These are phyloP conservation scores for Kodamaea plutei DNA, from an alignment of 1,139 yeast genomes.

Conservation along the genomic window DNA sequence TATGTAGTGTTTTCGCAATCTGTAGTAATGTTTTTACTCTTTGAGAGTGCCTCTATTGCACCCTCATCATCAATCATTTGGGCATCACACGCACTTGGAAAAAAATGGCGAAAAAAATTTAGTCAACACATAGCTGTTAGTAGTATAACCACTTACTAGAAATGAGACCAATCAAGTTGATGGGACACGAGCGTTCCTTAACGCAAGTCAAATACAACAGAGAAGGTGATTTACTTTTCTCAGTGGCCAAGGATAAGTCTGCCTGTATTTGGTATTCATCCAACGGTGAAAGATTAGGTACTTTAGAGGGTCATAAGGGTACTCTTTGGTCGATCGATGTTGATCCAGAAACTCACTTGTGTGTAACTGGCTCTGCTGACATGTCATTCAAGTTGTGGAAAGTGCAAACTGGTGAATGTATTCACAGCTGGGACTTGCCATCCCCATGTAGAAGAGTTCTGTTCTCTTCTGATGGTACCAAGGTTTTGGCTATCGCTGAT, in stretches of 20 bases:
- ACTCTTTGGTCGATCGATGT: conserved; percentile 95
- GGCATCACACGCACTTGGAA: conserved; percentile 8
- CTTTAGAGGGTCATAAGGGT: conserved; percentile 83
- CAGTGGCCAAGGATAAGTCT: conserved; percentile 84
- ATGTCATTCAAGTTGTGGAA: conserved; percentile 82
- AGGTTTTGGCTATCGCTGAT: conserved; percentile 77
- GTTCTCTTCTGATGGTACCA: conserved; percentile 69
- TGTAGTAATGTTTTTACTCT: too few relatives aligned
- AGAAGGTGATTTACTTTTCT: conserved; percentile 91
- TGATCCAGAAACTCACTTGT: conserved; percentile 60
- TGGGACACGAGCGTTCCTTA: conserved; percentile 84
- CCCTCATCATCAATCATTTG: conserved; percentile 6
- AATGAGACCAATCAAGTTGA: conserved; percentile 53
- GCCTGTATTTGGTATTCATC: conserved; percentile 94
- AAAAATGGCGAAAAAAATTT: conserved; percentile 8
- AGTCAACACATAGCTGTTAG: conserved; percentile 2
- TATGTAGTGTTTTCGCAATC: not conserved
- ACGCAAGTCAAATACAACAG: conserved; percentile 91
- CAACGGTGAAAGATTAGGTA: conserved; percentile 96
- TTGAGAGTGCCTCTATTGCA: too few relatives aligned
- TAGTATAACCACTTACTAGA: conserved; percentile 9
- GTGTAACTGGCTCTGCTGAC: conserved; percentile 92
- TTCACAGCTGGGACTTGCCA: conserved; percentile 69
- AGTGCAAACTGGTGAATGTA: conserved; percentile 71
- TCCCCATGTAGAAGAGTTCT: conserved; percentile 92